phyloP scores from a whole-genome alignment of 495 filamentous ascomycete species.

The Pseudotulostoma volvatum region DNA sequence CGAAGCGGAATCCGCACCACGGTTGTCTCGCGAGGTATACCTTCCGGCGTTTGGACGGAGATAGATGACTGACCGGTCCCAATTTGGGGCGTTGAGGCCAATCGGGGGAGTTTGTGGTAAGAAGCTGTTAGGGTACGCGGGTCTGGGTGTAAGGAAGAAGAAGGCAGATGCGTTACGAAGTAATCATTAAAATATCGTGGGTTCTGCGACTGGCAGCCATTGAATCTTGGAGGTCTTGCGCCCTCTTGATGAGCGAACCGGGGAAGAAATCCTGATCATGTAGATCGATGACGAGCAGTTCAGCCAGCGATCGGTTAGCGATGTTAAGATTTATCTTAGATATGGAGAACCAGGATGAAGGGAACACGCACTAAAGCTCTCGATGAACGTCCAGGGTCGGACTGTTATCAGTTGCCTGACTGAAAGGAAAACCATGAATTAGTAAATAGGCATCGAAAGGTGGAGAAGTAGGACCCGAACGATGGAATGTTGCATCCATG shows the following conservation, averaged over 20 bases:
- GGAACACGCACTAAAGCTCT: conserved; percentile 17
- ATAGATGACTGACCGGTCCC: conserved; percentile 37
- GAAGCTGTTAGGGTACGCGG: conserved; percentile 40
- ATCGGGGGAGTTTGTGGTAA: conserved; percentile 66
- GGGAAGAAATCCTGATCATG: conserved; percentile 9
- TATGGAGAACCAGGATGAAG: neutral
- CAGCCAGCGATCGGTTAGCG: no score
- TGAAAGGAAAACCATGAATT: conserved; percentile 30
- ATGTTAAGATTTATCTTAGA: no score
- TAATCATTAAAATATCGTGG: conserved; percentile 76
- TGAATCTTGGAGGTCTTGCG: conserved; percentile 7
- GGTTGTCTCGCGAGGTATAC: conserved; percentile 54
- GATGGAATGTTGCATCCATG: no score
- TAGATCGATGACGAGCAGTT: no score
- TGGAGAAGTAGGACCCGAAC: no score
- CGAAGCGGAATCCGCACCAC: conserved; percentile 95
- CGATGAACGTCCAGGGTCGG: conserved; percentile 23
- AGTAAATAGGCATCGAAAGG: no score
- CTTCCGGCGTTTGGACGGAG: conserved; percentile 37
- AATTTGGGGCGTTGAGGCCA: conserved; percentile 67
- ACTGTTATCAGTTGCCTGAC: conserved; percentile 29
- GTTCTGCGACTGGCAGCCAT: conserved; percentile 7
- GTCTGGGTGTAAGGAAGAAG: conserved; percentile 84
- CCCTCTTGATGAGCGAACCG: conserved; percentile 8
- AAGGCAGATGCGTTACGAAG: conserved; percentile 89